Percentiles rank a stretch among this genome's conserved stretches.
Evolutionary conservation across 768 basidiomycete genomes (phyloP).

Genomic region (Podaxis sp.): DNA sequence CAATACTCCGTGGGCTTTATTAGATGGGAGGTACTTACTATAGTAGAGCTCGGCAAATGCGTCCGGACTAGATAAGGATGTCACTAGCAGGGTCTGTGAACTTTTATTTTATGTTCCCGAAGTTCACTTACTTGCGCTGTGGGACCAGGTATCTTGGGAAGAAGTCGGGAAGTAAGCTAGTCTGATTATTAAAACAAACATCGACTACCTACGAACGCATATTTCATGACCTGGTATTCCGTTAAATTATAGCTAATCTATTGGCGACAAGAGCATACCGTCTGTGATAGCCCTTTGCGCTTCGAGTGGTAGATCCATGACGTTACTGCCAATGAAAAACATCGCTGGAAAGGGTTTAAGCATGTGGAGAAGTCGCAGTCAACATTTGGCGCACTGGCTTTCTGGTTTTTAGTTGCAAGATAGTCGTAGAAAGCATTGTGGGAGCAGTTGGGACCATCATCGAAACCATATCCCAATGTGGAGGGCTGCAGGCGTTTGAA

Average conservation of each 20-base stretch:
- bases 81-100: constrained; percentile 34
- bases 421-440: constrained; percentile 62
- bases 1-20: background rate
- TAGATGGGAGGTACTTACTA: constrained; percentile 32
- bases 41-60: constrained; percentile 81
- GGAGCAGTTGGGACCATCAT: constrained; percentile 63
- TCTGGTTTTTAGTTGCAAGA: constrained; percentile 47
- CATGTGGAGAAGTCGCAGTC: background rate
- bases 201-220: constrained; percentile 46
- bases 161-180: background rate
- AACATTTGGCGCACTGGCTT: constrained; percentile 43
- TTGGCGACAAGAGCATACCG: constrained; percentile 26
- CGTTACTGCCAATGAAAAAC: constrained; percentile 60
- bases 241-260: background rate
- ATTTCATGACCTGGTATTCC: constrained; percentile 45
- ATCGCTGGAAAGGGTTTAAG: constrained; percentile 33
- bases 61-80: constrained; percentile 53
- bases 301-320: constrained; percentile 52
- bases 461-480: constrained; percentile 57
- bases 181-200: background rate
- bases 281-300: constrained; percentile 49
- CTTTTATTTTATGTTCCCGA: background rate
- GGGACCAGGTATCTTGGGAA: constrained; percentile 47
- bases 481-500: constrained; percentile 31
- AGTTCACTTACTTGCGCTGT: constrained; percentile 42